Base-by-base conservation (phyloP, 768 basidiomycete genomes). In the Amanita exitialis region DNA sequence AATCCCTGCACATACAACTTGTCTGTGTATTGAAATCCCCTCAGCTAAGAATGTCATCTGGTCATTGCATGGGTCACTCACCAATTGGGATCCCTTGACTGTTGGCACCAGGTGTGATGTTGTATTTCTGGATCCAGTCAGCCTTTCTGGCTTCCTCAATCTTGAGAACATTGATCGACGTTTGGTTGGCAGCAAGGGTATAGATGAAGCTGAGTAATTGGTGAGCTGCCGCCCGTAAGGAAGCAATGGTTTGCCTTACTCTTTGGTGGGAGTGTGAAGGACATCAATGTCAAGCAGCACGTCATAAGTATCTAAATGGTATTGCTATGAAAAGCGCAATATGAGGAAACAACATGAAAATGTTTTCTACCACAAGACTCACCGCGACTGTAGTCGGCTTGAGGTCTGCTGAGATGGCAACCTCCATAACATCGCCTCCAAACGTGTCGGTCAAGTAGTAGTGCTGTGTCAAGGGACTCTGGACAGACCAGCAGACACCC, bases 401-500 rank as follows among this genome's bases (percentile, higher is more conserved):
- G 9, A 47, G 46, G 46, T 46, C 35, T 5, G 13, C 10, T 10
- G 28, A n/a, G 23, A 48, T 9, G 12, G 35, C 23, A 37, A 37
- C 36, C 23, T 48, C 20, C 12, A 37, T 8, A n/a, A 48, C 18
- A 13, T 38, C 28, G 36, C 20, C 47, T 13, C 30, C 36, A 7
- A 16, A 32, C 12, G 45, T 46, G 28, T 46, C 45, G 25, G 45
- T 46, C 32, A 46, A 28, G 47, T 48, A 37, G 18, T 48, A 48
- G 20, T 48, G 36, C 9, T 32, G 32, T 35, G 47, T 48, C 34
- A 25, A 35, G 20, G 45, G 47, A 16, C 46, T 25, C 8, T 25
- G 46, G 5, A 47, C 46, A 36, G 46, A 34, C 47, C 47, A 36
- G 34, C 47, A 36, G 36, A 37, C 23, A 18, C 36, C 47, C 3